These are phyloP conservation scores for Pseudocercospora crystallina DNA, from an alignment of 2,329 filamentous ascomycete genomes.

Conservation along the genomic window DNA sequence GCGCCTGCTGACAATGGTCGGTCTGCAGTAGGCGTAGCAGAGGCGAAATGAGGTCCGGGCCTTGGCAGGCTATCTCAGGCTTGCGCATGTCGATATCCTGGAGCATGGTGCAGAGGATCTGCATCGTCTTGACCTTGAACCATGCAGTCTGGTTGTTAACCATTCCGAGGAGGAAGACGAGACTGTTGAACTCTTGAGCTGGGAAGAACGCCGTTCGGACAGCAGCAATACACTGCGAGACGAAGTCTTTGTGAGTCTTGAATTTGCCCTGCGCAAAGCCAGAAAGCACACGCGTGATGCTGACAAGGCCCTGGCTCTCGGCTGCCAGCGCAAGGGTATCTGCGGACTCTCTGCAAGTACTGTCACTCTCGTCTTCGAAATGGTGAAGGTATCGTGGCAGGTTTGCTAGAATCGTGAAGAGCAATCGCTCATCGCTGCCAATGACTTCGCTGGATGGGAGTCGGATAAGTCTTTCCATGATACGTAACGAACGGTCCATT, in stretches of 20 bases:
- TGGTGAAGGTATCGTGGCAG: constrained; percentile 80
- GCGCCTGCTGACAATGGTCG: constrained; percentile 86
- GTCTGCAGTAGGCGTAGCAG: constrained; percentile 86
- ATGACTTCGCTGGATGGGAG: constrained; percentile 78
- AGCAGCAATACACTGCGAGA: constrained; percentile 70
- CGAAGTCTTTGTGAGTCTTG: constrained; percentile 70
- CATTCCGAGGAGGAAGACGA: constrained; percentile 87
- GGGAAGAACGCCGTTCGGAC: constrained; percentile 79
- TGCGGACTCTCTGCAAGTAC: constrained; percentile 61
- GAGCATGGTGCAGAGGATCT: constrained; percentile 79
- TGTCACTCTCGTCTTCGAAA: constrained; percentile 65
- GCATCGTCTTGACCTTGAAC: constrained; percentile 93
- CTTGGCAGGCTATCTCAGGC: constrained; percentile 83
- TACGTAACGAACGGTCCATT: constrained; percentile 72
- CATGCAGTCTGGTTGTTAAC: constrained; percentile 84
- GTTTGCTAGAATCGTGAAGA: constrained; percentile 89
- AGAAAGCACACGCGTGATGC: constrained; percentile 68
- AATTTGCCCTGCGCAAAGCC: constrained; percentile 69
- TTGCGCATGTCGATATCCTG: constrained; percentile 92
- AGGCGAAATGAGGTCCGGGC: constrained; percentile 92
- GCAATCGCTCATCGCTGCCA: constrained; percentile 76
- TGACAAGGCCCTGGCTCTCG: constrained; percentile 66
- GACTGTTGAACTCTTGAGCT: constrained; percentile 74
- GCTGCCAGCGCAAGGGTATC: constrained; percentile 70
- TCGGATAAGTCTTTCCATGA: constrained; percentile 74